Evolutionary conservation across 1,284 basidiomycete genomes (phyloP).

Genomic region (Papiliotrema nemorosa): DNA sequence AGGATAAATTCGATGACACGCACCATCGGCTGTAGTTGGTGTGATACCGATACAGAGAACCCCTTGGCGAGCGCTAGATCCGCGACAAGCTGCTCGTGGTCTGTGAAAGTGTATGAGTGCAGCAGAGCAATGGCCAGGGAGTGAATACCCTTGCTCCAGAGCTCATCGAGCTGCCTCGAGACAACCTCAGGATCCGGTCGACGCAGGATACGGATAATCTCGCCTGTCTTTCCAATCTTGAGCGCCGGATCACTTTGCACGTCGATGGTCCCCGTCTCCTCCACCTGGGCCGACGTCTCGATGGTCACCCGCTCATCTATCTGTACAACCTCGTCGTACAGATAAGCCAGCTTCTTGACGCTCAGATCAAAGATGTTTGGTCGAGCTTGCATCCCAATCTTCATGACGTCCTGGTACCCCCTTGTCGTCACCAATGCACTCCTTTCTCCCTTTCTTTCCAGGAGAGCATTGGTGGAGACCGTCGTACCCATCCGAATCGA

Average conservation of each 20-base stretch:
- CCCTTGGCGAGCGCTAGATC: conserved; percentile 33
- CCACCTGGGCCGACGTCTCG: conserved; percentile 40
- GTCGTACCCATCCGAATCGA: conserved; percentile 48
- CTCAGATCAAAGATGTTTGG: conserved; percentile 83
- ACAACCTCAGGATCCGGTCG: conserved; percentile 49
- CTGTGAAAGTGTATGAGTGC: conserved; percentile 35
- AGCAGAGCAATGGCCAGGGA: conserved; percentile 34
- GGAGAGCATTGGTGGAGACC: conserved; percentile 83
- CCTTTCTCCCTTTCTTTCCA: conserved; percentile 88
- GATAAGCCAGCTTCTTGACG: conserved; percentile 70
- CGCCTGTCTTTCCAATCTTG: conserved; percentile 55
- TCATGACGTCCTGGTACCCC: conserved; percentile 56
- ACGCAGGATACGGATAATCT: conserved; percentile 80
- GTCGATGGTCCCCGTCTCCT: conserved; percentile 56
- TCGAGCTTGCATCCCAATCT: conserved; percentile 52
- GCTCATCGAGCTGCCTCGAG: conserved; percentile 23
- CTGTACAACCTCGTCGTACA: conserved; percentile 80
- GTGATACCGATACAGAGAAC: conserved; percentile 35
- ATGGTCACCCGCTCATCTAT: conserved; percentile 51
- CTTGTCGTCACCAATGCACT: conserved; percentile 89
- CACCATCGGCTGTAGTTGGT: conserved; percentile 40
- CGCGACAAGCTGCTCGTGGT: conserved; percentile 38
- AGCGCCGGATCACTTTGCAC: conserved; percentile 17
- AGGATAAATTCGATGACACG: conserved; percentile 4
- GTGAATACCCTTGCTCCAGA: conserved; percentile 33